These are phyloP conservation scores for Trametes cingulata DNA, from an alignment of 768 basidiomycete genomes.

Conservation along the genomic window DNA sequence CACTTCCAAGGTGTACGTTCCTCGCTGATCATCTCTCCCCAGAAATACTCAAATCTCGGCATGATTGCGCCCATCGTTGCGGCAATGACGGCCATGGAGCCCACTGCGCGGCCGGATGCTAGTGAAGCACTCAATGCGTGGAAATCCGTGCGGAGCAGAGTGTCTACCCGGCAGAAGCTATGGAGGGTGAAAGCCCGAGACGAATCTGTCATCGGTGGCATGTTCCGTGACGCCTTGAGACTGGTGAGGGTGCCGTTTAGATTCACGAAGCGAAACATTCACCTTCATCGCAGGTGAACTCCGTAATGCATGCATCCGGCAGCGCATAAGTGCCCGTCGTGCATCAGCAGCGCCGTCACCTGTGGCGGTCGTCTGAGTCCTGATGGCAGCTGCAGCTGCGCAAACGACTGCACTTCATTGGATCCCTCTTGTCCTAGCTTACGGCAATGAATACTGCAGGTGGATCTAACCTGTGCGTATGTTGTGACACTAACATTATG, in stretches of 20 bases:
- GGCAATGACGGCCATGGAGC: background rate
- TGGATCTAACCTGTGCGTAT: no score
- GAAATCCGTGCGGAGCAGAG: background rate
- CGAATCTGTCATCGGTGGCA: background rate
- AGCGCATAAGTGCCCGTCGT: no score
- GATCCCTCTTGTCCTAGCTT: no score
- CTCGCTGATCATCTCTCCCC: background rate
- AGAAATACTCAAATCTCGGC: background rate
- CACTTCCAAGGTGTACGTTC: no score
- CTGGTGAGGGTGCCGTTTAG: background rate
- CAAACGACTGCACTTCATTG: no score
- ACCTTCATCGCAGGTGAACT: background rate
- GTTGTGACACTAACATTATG: no score
- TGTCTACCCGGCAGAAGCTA: background rate
- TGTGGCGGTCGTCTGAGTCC: no score
- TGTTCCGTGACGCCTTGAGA: background rate
- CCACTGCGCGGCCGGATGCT: background rate
- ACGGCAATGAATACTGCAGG: no score
- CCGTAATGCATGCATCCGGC: no score
- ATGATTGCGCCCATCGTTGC: background rate
- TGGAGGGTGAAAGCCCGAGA: background rate
- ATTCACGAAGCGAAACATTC: background rate
- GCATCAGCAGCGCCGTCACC: no score
- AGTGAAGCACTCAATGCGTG: background rate
- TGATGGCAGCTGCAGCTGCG: no score